phyloP scores from a whole-genome alignment of 2,329 filamentous ascomycete species.

The Beauveria medogensis region DNA sequence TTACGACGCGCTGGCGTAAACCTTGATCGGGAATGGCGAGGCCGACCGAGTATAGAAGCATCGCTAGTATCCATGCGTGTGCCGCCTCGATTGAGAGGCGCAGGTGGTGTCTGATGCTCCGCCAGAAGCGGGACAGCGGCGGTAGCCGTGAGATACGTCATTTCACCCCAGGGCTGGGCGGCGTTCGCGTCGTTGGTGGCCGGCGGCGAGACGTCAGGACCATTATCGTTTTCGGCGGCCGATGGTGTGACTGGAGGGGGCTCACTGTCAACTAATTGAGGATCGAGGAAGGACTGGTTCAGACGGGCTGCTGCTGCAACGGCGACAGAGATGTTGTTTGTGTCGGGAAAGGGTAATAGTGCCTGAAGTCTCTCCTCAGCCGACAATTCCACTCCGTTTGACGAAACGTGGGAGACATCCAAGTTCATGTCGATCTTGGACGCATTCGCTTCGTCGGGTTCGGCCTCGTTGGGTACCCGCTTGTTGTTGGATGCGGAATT shows the following conservation, averaged over 20 bases:
- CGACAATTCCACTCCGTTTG: constrained; percentile 28
- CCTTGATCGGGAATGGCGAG: constrained; percentile 46
- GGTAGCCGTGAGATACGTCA: constrained; percentile 38
- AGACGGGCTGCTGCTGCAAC: constrained; percentile 49
- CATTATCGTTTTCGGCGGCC: constrained; percentile 16
- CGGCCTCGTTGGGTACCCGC: background rate
- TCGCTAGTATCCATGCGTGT: constrained; percentile 45
- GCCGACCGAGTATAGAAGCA: constrained; percentile 35
- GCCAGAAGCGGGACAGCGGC: constrained; percentile 24
- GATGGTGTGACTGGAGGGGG: constrained; percentile 23
- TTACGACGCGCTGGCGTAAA: constrained; percentile 52
- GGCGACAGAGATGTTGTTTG: constrained; percentile 47
- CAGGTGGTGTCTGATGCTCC: constrained; percentile 24
- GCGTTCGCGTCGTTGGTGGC: constrained; percentile 18
- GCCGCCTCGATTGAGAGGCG: constrained; percentile 35
- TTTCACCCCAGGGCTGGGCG: constrained; percentile 44
- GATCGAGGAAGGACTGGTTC: constrained; percentile 46
- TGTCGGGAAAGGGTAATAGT: constrained; percentile 34
- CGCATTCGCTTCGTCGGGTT: constrained; percentile 13
- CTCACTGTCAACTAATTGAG: constrained; percentile 32
- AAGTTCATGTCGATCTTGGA: constrained; percentile 10
- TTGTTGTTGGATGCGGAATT: background rate
- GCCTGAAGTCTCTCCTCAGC: constrained; percentile 44
- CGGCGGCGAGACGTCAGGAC: constrained; percentile 17
- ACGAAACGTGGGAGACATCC: constrained; percentile 17